Conservation (phyloP, 768 basidiomycete species). For the Chalciporus piperatus region DNA sequence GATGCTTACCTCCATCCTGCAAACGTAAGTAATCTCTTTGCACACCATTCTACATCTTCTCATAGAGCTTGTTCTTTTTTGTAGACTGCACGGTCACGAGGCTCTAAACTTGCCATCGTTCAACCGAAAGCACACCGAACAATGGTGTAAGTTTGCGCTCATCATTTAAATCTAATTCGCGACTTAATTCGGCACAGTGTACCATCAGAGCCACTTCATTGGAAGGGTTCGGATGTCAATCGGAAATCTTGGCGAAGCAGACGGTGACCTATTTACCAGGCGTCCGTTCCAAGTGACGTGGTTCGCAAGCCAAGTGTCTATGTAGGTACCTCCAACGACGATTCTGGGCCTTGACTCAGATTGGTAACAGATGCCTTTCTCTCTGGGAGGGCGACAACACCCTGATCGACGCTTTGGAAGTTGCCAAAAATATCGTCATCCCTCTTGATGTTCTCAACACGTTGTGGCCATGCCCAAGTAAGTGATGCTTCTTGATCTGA, state of each 20-base stretch:
- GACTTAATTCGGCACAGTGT: constrained; percentile 41
- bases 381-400: constrained; percentile 64
- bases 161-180: neutral
- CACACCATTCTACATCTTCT: neutral
- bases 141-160: constrained; percentile 63
- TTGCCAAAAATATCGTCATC: constrained; percentile 62
- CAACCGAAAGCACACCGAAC: constrained; percentile 68
- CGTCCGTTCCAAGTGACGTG: constrained; percentile 70
- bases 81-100: constrained; percentile 52
- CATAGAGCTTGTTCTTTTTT: constrained; percentile 21
- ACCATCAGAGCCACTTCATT: constrained; percentile 67
- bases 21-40: constrained; percentile 48
- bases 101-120: constrained; percentile 50
- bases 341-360: neutral
- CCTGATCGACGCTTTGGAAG: constrained; percentile 55
- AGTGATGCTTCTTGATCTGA: constrained; percentile 18
- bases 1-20: constrained; percentile 59
- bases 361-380: constrained; percentile 49
- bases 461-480: constrained; percentile 63
- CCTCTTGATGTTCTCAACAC: constrained; percentile 66
- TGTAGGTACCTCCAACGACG: constrained; percentile 37
- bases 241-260: constrained; percentile 46
- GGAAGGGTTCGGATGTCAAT: constrained; percentile 55
- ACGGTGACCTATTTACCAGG: constrained; percentile 57
- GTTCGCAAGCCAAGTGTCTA: constrained; percentile 65